These are phyloP conservation scores for Chlorella sp. DNA, from an alignment of 139 green algal species.

Conservation along the genomic window DNA sequence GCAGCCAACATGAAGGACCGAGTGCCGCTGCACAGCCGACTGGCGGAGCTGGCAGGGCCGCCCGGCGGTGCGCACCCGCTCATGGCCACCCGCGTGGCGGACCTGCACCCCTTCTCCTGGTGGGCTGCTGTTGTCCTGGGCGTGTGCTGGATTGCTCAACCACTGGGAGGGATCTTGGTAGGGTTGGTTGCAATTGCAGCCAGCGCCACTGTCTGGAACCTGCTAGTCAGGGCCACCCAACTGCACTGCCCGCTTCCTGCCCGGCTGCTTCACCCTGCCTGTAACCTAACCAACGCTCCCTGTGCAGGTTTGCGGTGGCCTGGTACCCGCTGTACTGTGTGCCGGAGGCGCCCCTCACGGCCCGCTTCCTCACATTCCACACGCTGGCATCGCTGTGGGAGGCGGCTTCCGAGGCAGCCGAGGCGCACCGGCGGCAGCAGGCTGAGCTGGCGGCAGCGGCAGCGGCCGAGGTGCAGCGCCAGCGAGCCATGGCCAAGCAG, in stretches of 20 bases:
- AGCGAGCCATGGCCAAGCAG: background rate
- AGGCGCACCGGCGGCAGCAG: background rate
- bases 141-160: too few species aligned
- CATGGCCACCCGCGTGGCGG: constrained; percentile 49
- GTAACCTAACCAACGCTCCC: background rate
- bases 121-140: background rate
- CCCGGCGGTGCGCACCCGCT: constrained; percentile 41
- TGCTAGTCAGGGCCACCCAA: too few species aligned
- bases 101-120: constrained; percentile 89
- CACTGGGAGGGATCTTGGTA: too few species aligned
- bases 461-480: background rate
- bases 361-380: constrained; percentile 91
- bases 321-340: constrained; percentile 93
- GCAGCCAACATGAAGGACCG: constrained; percentile 75
- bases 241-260: too few species aligned
- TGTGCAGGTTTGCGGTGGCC: constrained; percentile 75
- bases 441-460: background rate
- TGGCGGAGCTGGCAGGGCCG: constrained; percentile 55
- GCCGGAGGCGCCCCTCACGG: constrained; percentile 83
- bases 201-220: too few species aligned
- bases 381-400: constrained; percentile 55
- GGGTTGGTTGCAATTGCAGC: too few species aligned
- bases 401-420: constrained; percentile 15
- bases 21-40: constrained; percentile 65
- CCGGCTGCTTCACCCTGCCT: too few species aligned